phyloP scores from a whole-genome alignment of 2,329 filamentous ascomycete species.

The Corinectria fuckeliana region DNA sequence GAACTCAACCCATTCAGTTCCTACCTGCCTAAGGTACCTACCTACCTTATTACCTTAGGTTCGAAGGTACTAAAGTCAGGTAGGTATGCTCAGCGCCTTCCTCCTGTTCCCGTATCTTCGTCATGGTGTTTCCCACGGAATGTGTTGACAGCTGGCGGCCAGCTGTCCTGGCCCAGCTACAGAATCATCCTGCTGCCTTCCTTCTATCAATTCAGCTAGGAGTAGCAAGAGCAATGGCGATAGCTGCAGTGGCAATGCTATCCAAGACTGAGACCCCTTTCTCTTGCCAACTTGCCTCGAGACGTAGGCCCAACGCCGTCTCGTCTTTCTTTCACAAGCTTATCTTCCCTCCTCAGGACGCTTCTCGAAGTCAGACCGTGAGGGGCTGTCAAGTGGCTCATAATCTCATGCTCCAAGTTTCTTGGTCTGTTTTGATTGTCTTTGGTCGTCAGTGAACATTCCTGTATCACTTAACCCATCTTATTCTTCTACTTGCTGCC shows the following conservation, averaged over 20 bases:
- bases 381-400: slow-evolving; percentile 30
- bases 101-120: neutral
- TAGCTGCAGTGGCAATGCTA: neutral
- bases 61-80: too few species aligned
- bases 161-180: neutral
- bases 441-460: slow-evolving; percentile 27
- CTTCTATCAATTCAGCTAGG: neutral
- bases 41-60: too few species aligned
- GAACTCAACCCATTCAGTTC: too few species aligned
- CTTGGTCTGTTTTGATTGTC: slow-evolving; percentile 27
- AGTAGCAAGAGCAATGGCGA: neutral
- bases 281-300: too few species aligned
- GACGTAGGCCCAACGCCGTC: neutral
- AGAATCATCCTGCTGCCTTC: neutral
- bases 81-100: neutral
- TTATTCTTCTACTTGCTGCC: slow-evolving; percentile 10
- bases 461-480: slow-evolving; percentile 28
- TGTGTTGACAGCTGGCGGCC: neutral
- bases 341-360: slow-evolving; percentile 25
- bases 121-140: neutral
- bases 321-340: neutral
- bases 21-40: too few species aligned
- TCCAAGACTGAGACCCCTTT: neutral
- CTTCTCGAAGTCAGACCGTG: slow-evolving; percentile 20
- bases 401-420: slow-evolving; percentile 25